A percentile compares a stretch with the other conserved stretches of the same genome.
Evolutionary conservation across 176 grass and related monocot species (phyloP).

Genomic region (Aegilops tauschii): DNA sequence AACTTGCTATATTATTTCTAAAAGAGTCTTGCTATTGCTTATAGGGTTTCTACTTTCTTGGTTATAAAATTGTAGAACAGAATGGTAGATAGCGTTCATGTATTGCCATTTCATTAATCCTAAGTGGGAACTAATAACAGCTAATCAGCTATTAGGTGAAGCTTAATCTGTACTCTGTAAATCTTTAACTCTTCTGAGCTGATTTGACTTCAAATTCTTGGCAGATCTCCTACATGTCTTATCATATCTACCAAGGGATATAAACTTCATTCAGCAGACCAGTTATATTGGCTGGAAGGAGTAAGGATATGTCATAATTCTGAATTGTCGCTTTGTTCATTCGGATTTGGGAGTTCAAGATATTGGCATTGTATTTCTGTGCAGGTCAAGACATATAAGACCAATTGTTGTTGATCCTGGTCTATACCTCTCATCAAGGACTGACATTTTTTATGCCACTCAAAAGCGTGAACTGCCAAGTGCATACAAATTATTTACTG

Average conservation of each 20-base stretch:
- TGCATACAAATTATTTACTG: slow-evolving; percentile 81
- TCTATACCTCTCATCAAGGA: slow-evolving; percentile 82
- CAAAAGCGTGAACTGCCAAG: slow-evolving; percentile 87
- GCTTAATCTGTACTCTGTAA: background rate
- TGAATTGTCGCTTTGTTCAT: background rate
- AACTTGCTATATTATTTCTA: background rate
- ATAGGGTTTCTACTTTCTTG: background rate
- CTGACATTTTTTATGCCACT: slow-evolving; percentile 84
- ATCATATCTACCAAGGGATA: slow-evolving; percentile 83
- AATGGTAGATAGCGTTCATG: background rate
- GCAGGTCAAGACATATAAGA: slow-evolving; percentile 71
- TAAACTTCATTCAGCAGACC: slow-evolving; percentile 92
- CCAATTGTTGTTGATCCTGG: slow-evolving; percentile 91
- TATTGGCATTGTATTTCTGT: slow-evolving; percentile 23
- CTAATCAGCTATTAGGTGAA: background rate
- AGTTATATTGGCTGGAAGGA: slow-evolving; percentile 95
- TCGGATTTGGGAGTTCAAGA: slow-evolving; percentile 17
- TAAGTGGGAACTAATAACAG: background rate
- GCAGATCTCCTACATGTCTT: slow-evolving; percentile 96
- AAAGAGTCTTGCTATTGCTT: background rate
- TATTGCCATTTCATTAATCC: background rate
- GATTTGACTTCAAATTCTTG: slow-evolving; percentile 26
- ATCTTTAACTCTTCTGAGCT: background rate
- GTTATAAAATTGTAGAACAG: background rate
- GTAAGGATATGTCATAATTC: slow-evolving; percentile 48